Evolutionary conservation across 805 yeast genomes (phyloP).

Genomic region (Yamadazyma paraphyllophila): DNA sequence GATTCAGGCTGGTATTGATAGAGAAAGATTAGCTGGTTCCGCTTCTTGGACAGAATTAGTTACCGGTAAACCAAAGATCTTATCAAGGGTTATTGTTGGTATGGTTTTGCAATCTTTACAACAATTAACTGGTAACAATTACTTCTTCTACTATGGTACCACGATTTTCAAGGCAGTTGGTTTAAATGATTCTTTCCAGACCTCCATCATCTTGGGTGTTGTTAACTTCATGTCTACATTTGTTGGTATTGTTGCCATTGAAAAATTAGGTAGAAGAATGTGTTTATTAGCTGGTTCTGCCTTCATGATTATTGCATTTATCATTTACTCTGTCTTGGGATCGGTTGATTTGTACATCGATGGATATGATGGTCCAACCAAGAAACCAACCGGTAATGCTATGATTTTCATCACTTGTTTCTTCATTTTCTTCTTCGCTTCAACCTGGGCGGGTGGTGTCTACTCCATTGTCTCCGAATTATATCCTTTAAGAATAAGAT

Average conservation of each 20-base stretch:
- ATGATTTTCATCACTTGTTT: conserved; percentile 67
- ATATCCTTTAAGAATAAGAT: conserved; percentile 64
- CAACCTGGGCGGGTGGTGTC: conserved; percentile 75
- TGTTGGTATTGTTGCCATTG: conserved; percentile 50
- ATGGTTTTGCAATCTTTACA: conserved; percentile 57
- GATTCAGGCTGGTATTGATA: conserved; percentile 59
- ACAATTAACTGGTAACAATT: conserved; percentile 61
- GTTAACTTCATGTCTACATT: conserved; percentile 57
- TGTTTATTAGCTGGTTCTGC: conserved; percentile 45
- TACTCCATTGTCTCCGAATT: conserved; percentile 66
- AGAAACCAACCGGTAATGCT: conserved; percentile 53
- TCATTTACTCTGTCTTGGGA: conserved; percentile 62
- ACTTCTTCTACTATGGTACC: conserved; percentile 62
- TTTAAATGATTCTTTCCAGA: conserved; percentile 50
- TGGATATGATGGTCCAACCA: conserved; percentile 37
- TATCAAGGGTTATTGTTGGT: conserved; percentile 56
- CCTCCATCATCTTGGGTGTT: conserved; percentile 53
- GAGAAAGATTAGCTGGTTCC: conserved; percentile 59
- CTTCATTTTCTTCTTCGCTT: conserved; percentile 65
- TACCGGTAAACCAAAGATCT: conserved; percentile 62
- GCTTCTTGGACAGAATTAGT: conserved; percentile 66
- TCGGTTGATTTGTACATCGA: conserved; percentile 43
- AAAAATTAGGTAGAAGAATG: conserved; percentile 48
- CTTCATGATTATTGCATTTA: conserved; percentile 55
- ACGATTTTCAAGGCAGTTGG: conserved; percentile 54